Percentiles rank a stretch among this genome's conserved stretches.
Conservation (phyloP, 371 early-diverging fungal species). For the Mortierella sp. region DNA sequence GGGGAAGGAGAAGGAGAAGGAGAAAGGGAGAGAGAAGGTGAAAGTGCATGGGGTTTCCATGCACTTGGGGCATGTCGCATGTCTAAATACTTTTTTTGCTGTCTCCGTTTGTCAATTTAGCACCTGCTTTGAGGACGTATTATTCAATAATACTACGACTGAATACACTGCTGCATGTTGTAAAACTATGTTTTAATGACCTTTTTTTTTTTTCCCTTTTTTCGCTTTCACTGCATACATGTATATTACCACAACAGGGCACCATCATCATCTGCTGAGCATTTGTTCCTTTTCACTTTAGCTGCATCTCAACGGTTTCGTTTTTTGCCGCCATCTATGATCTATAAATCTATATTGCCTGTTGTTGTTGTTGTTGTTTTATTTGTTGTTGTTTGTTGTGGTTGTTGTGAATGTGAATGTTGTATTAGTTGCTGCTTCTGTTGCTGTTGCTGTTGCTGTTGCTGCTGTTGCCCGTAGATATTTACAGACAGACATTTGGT, state of each 20-base stretch:
- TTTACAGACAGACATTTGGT: background rate
- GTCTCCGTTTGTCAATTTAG: background rate
- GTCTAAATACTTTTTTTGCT: background rate
- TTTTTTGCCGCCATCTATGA: background rate
- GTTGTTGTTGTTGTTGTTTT: background rate
- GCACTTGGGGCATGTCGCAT: constrained; percentile 4
- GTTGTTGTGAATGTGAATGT: background rate
- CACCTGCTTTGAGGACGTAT: background rate
- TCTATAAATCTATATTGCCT: background rate
- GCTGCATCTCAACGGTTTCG: constrained; percentile 7
- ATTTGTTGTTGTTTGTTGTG: background rate
- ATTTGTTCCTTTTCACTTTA: background rate
- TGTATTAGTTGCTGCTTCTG: background rate
- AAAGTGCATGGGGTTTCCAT: constrained; percentile 1
- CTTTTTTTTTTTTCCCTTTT: too few relatives aligned
- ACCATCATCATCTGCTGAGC: constrained; percentile 3
- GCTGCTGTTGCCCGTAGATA: background rate
- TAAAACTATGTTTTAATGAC: too few relatives aligned
- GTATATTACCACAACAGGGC: background rate
- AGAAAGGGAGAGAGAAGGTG: background rate
- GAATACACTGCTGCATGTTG: background rate
- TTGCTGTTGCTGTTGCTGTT: background rate
- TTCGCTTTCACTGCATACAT: too few relatives aligned
- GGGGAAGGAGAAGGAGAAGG: background rate
- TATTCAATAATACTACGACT: background rate